Evolutionary conservation across 129 eudicot genomes (phyloP), one percentile per base, ranked within the genome.

Genomic region (Scalesia atractyloides): DNA sequence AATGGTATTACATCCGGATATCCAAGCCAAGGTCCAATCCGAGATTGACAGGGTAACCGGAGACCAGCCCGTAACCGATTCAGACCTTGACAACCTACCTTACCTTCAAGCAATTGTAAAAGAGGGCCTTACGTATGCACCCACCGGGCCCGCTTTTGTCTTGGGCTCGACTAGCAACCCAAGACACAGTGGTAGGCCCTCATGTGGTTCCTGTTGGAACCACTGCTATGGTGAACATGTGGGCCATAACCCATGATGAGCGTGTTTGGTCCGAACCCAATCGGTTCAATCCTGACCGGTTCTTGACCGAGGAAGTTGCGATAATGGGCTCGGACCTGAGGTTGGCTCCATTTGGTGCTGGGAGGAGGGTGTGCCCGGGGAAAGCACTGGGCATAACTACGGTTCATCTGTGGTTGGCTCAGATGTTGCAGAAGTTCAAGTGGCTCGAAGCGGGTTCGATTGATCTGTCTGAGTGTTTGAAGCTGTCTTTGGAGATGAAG

Each of bases 191-290:
- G 0, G 89, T 94, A 7, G 98, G 97, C 14, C 82, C 68, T 4
- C 96, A 94, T 81, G 60, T 86, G 48, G 73, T 94, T 76, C 96
- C 98, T 0, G 98, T 93, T 0, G 98, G 98, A 41, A 90, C 98
- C 7, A 94, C 93, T 1, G 98, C 96, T 5, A 94, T 94, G 98
- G 98, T 94, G 51, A 94, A 94, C 93, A 94, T 94, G 98, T 90
- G 96, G 96, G 93, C 98, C 5, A 94, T 94, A 68, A 86, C 98
- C 24, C 96, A 94, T 41, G 88, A 88, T 10, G 82, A 81, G 16
- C 24, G 43, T 59, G 73, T 90, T 2, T 94, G 98, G 98, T 10
- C 84, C 3, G 75, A 88, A 54, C 84, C 98, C 0, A 51, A 82
- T 7, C 60, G 70, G 44, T 94, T 86, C 77, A 61, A 73, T 66